These are phyloP conservation scores for Aspergillus brunneoviolaceus DNA, from an alignment of 2,329 filamentous ascomycete genomes.

Conservation along the genomic window DNA sequence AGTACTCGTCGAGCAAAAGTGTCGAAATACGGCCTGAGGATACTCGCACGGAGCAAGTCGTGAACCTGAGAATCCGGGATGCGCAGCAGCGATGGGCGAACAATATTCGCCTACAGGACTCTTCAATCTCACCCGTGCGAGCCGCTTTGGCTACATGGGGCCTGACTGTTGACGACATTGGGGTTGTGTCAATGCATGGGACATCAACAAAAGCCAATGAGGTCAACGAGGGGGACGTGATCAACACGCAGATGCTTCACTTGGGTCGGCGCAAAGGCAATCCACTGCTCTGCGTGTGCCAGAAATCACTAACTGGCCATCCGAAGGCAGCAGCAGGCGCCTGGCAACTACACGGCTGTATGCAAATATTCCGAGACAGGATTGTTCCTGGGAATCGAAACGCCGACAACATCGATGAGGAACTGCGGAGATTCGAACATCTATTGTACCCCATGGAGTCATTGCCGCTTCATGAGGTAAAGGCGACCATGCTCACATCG, in stretches of 20 bases:
- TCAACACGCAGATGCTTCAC: conserved; percentile 89
- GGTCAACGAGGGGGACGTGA: conserved; percentile 96
- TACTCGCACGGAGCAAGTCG: neutral
- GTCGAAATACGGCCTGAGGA: neutral
- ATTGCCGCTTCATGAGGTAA: conserved; percentile 26
- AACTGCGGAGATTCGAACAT: conserved; percentile 30
- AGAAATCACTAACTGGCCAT: conserved; percentile 96
- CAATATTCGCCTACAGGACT: conserved; percentile 92
- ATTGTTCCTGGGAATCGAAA: conserved; percentile 94
- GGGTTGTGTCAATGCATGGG: conserved; percentile 93
- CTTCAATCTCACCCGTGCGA: conserved; percentile 85
- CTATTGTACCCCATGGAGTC: conserved; percentile 34
- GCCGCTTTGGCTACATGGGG: conserved; percentile 95
- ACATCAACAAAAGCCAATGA: conserved; percentile 97
- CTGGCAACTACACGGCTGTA: conserved; percentile 97
- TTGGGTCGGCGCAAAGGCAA: conserved; percentile 93
- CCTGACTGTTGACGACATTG: conserved; percentile 89
- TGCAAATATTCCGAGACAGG: conserved; percentile 88
- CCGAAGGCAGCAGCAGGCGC: conserved; percentile 97
- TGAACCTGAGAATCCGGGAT: conserved; percentile 70
- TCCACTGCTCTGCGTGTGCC: conserved; percentile 84
- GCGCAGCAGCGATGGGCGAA: conserved; percentile 86
- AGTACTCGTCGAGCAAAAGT: neutral
- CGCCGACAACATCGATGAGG: conserved; percentile 81
- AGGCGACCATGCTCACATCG: conserved; percentile 42